Evolutionary conservation across 106 monocot species (phyloP), one percentile per base, ranked within the genome.

Genomic region (Narthecium ossifragum): DNA sequence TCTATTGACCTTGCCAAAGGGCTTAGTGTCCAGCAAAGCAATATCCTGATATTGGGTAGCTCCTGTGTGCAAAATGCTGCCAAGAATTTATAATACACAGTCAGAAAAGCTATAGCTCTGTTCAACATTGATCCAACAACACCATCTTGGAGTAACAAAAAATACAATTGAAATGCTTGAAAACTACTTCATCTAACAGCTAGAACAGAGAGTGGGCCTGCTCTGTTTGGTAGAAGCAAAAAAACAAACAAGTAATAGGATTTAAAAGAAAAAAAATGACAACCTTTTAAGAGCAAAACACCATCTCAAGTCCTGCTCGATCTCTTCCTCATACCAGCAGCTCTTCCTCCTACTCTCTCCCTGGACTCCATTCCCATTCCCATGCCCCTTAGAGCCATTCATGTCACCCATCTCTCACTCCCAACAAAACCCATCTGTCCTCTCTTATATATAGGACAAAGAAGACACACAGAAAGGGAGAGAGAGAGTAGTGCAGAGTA

Each of bases 251-350:
- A n/a, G n/a, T n/a, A n/a, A n/a, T n/a, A n/a, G n/a, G n/a, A n/a
- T n/a, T n/a, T n/a, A n/a, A n/a, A n/a, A n/a, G n/a, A n/a, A n/a
- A n/a, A n/a, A n/a, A n/a, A n/a, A n/a, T n/a, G n/a, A n/a, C n/a
- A n/a, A n/a, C 79, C 79, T 74, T 27, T 79, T 79, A 2, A 79
- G 79, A 56, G 79, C 79, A 74, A 70, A 79, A 49, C 79, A 69
- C 73, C 73, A 74, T 61, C 69, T 79, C 58, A 79, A 53, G 69
- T 74, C 22, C 64, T 74, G 43, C 31, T 70, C 79, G 32, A 79
- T 68, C 70, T 79, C 79, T 28, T 79, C 79, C 24, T 79, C 79
- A 41, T 74, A 79, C 79, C 79, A 79, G 17, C 69, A 73, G 59
- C 64, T 61, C 79, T 74, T 79, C 49, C 69, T 70, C 43, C 60